These are phyloP conservation scores for Pittosporum tobira DNA, from an alignment of 129 eudicot genomes.

Conservation along the genomic window DNA sequence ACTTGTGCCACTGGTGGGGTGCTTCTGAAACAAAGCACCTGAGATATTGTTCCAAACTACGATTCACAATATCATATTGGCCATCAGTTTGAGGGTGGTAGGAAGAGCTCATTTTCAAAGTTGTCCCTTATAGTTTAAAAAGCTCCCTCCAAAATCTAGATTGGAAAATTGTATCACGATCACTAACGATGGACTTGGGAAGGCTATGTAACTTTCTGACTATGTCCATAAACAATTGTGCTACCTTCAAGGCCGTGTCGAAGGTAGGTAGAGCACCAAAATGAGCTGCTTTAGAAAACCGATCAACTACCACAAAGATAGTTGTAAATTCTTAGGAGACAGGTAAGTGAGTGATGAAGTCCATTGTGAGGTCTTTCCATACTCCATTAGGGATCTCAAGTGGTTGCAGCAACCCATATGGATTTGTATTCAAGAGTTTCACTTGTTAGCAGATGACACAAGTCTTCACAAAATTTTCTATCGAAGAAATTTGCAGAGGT, in stretches of 20 bases:
- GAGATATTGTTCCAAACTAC: too few species aligned
- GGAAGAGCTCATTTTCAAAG: too few species aligned
- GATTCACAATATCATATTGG: too few species aligned
- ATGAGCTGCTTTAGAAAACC: not conserved
- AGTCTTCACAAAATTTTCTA: not conserved
- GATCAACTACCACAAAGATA: not conserved
- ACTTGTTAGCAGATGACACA: not conserved
- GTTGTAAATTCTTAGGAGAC: not conserved
- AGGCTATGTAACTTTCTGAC: not conserved
- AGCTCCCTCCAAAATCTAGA: not conserved
- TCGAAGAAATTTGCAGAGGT: too few species aligned
- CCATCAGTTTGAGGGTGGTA: too few species aligned
- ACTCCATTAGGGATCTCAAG: not conserved
- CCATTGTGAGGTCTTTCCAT: not conserved
- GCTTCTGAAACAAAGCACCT: too few species aligned
- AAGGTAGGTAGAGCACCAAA: not conserved
- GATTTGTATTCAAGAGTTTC: not conserved
- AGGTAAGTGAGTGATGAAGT: not conserved
- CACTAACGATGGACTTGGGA: not conserved
- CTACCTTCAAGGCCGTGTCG: not conserved
- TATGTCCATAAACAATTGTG: not conserved
- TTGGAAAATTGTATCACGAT: not conserved
- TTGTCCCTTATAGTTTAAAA: not conserved
- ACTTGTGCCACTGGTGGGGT: too few species aligned
- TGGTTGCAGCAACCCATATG: not conserved